Conservation (phyloP, 495 filamentous ascomycete species). For the Pyrenula massariospora region DNA sequence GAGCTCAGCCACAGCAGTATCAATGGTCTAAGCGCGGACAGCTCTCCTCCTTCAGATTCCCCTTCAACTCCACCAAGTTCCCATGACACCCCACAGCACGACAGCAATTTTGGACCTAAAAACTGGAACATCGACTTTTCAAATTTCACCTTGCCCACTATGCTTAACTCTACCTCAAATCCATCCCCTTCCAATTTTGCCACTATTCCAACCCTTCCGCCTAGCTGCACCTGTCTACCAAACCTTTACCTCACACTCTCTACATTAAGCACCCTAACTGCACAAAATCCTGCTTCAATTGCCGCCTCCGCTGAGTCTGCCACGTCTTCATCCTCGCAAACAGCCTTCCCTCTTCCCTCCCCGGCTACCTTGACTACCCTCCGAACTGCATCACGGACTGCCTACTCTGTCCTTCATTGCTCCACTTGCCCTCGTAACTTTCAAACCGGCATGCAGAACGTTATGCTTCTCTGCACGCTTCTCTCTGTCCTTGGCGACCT, state of each 20-base stretch:
- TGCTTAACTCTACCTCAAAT: slow-evolving; percentile 8
- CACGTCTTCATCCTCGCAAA: not conserved
- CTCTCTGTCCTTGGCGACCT: slow-evolving; percentile 50
- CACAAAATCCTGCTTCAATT: not conserved
- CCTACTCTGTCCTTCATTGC: slow-evolving; percentile 48
- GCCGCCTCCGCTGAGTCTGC: not conserved
- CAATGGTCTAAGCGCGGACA: not conserved
- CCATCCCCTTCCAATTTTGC: not conserved
- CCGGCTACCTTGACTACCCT: slow-evolving; percentile 40
- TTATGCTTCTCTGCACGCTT: slow-evolving; percentile 55
- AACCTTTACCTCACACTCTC: slow-evolving; percentile 34
- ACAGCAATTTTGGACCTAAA: slow-evolving; percentile 1
- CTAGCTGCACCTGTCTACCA: slow-evolving; percentile 30
- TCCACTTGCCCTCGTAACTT: slow-evolving; percentile 38
- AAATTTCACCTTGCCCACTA: not conserved
- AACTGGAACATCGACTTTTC: not conserved
- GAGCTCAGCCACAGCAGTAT: not conserved
- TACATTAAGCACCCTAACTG: slow-evolving; percentile 25
- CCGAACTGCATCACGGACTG: slow-evolving; percentile 42
- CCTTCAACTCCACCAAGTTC: slow-evolving; percentile 17
- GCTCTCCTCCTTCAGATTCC: slow-evolving; percentile 3
- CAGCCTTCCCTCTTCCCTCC: slow-evolving; percentile 26
- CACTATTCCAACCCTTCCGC: not conserved
- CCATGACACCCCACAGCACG: slow-evolving; percentile 2
- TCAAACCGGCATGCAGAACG: slow-evolving; percentile 41